Percentiles rank a stretch among this genome's conserved stretches.
Conservation (phyloP, 2,329 filamentous ascomycete genomes). For the Cytospora schulzeri region DNA sequence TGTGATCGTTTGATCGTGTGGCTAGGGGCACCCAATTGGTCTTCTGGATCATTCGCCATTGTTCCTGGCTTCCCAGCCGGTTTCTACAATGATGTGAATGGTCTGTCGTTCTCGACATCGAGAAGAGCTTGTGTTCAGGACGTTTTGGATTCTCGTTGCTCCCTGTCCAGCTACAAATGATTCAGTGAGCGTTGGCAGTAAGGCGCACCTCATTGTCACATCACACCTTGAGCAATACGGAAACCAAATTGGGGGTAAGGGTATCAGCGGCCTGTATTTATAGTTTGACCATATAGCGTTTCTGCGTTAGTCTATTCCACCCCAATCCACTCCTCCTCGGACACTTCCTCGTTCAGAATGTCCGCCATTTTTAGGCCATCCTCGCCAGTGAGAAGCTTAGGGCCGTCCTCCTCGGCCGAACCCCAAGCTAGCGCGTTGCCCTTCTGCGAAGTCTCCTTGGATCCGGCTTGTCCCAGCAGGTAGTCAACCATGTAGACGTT, state of each 20-base stretch:
- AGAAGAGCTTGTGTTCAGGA: neutral
- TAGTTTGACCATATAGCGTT: conserved; percentile 12
- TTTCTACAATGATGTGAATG: neutral
- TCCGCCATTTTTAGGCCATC: conserved; percentile 32
- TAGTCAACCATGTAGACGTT: conserved; percentile 91
- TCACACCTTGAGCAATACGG: neutral
- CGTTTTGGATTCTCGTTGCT: neutral
- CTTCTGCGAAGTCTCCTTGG: conserved; percentile 33
- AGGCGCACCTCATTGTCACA: neutral
- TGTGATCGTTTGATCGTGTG: conserved; percentile 2
- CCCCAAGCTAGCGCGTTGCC: conserved; percentile 28
- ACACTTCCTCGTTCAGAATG: conserved; percentile 37
- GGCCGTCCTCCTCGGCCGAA: conserved; percentile 30
- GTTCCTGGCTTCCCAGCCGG: neutral
- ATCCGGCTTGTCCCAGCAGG: conserved; percentile 57
- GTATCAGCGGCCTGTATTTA: conserved; percentile 20
- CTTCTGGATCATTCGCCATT: neutral
- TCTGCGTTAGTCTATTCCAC: conserved; percentile 43
- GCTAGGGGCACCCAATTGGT: no score
- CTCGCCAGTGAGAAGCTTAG: conserved; percentile 36
- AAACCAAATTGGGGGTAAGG: conserved; percentile 1
- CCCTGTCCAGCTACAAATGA: neutral
- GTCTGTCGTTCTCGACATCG: neutral
- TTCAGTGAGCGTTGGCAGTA: neutral
- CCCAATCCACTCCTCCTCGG: conserved; percentile 51